Evolutionary conservation across 169 alveolate species (phyloP).

Genomic region (Plasmodium ovale): DNA sequence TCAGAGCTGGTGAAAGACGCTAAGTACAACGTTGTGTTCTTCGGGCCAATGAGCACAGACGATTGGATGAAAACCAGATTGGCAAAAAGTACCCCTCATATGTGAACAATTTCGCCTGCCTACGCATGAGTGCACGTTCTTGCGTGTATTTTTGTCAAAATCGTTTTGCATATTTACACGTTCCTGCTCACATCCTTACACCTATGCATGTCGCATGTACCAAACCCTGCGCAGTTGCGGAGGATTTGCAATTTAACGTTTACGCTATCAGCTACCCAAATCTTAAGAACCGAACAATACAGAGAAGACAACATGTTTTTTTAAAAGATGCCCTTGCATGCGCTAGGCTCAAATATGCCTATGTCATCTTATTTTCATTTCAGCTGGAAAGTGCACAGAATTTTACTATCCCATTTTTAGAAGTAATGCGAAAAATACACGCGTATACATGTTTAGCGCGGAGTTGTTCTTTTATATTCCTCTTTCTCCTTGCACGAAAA

Average conservation of each 20-base stretch:
- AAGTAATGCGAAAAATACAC: slow-evolving; percentile 11
- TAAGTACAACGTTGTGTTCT: slow-evolving; percentile 58
- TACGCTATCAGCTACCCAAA: slow-evolving; percentile 57
- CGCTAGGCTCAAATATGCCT: slow-evolving; percentile 23
- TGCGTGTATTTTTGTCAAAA: too few relatives aligned
- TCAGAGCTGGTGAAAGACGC: slow-evolving; percentile 50
- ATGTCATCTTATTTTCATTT: slow-evolving; percentile 53
- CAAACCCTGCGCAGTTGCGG: slow-evolving; percentile 23
- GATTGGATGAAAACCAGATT: slow-evolving; percentile 57
- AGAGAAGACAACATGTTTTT: slow-evolving; percentile 23
- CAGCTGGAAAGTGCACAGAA: slow-evolving; percentile 62
- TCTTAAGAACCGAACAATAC: slow-evolving; percentile 23
- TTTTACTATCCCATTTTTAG: slow-evolving; percentile 59
- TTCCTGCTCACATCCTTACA: too few relatives aligned
- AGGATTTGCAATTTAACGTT: slow-evolving; percentile 40
- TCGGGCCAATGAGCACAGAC: slow-evolving; percentile 65
- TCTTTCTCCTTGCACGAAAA: neutral
- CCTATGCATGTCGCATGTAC: too few relatives aligned
- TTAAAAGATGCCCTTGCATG: slow-evolving; percentile 58
- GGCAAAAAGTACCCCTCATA: slow-evolving; percentile 31
- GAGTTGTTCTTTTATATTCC: neutral
- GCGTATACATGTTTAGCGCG: neutral
- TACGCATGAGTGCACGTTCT: too few relatives aligned
- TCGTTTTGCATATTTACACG: too few relatives aligned
- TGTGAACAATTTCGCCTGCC: too few relatives aligned